These are phyloP conservation scores for Vigna nakashimae DNA, from an alignment of 306 rosid species.

Conservation along the genomic window DNA sequence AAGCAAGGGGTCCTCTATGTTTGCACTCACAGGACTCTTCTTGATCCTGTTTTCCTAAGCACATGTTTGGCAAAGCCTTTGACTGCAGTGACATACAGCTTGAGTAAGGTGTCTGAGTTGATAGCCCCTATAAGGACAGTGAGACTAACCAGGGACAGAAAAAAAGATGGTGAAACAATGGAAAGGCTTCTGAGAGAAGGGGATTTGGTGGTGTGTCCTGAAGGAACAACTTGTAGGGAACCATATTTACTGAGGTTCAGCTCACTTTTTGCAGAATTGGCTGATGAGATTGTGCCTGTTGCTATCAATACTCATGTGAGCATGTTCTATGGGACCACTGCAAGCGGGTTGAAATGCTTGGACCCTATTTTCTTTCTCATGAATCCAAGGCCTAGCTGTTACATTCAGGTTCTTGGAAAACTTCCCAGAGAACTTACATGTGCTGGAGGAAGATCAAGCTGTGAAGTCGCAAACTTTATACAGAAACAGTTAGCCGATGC, in stretches of 20 bases:
- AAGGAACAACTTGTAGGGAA: constrained; percentile 97
- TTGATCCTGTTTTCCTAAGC: constrained; percentile 84
- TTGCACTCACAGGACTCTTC: constrained; percentile 77
- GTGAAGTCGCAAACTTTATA: constrained; percentile 81
- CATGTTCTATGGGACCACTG: constrained; percentile 98
- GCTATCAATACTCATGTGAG: constrained; percentile 68
- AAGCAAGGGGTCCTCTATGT: constrained; percentile 74
- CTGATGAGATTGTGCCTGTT: constrained; percentile 88
- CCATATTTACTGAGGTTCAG: constrained; percentile 89
- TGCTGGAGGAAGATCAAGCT: constrained; percentile 70
- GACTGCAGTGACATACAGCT: constrained; percentile 82
- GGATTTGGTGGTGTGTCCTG: constrained; percentile 94
- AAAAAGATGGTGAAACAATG: constrained; percentile 75
- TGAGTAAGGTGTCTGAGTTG: constrained; percentile 45
- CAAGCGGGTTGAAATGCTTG: constrained; percentile 85
- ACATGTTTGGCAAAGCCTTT: constrained; percentile 58
- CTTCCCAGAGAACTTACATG: constrained; percentile 67
- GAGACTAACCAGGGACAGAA: constrained; percentile 67
- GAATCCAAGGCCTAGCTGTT: constrained; percentile 82
- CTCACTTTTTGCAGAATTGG: constrained; percentile 86
- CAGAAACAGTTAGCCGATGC: constrained; percentile 71
- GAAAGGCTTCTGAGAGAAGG: constrained; percentile 63
- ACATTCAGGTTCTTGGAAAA: constrained; percentile 69
- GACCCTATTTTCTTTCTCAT: constrained; percentile 86
- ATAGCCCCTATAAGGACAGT: constrained; percentile 40